Evolutionary conservation across 805 yeast species (phyloP).

Genomic region (Candida sonorensis): DNA sequence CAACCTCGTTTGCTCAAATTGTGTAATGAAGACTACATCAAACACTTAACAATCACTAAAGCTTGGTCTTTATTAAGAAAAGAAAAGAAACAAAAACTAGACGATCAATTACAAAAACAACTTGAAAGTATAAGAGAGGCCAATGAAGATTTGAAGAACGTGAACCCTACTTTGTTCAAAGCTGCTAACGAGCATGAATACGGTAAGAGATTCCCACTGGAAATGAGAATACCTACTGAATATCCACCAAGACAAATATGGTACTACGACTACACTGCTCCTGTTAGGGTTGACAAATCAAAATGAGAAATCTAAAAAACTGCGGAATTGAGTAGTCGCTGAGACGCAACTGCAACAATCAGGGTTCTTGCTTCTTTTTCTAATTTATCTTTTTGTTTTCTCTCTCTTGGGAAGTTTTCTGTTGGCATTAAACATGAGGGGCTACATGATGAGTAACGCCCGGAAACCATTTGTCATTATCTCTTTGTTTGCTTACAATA

Average conservation of each 20-base stretch:
- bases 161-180: slow-evolving; percentile 49
- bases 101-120: slow-evolving; percentile 47
- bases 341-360: too few species aligned
- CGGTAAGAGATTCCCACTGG: slow-evolving; percentile 68
- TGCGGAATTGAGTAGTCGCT: too few species aligned
- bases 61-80: slow-evolving; percentile 73
- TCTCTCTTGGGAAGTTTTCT: too few species aligned
- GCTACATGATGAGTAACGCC: too few species aligned
- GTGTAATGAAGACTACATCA: slow-evolving; percentile 72
- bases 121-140: slow-evolving; percentile 62
- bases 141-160: slow-evolving; percentile 54
- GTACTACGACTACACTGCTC: slow-evolving; percentile 49
- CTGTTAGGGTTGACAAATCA: slow-evolving; percentile 10
- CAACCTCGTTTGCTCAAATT: slow-evolving; percentile 78
- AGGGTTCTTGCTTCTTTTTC: too few species aligned
- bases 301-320: too few species aligned
- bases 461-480: too few species aligned
- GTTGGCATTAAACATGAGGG: too few species aligned
- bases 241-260: slow-evolving; percentile 79
- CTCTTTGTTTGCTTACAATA: too few species aligned
- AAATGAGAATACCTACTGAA: slow-evolving; percentile 82
- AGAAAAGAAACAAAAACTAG: slow-evolving; percentile 38
- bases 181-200: slow-evolving; percentile 53
- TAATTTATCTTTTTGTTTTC: too few species aligned
- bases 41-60: slow-evolving; percentile 72